These are phyloP conservation scores for Aspergillus transmontanensis DNA, from an alignment of 2,329 filamentous ascomycete species.

Conservation along the genomic window DNA sequence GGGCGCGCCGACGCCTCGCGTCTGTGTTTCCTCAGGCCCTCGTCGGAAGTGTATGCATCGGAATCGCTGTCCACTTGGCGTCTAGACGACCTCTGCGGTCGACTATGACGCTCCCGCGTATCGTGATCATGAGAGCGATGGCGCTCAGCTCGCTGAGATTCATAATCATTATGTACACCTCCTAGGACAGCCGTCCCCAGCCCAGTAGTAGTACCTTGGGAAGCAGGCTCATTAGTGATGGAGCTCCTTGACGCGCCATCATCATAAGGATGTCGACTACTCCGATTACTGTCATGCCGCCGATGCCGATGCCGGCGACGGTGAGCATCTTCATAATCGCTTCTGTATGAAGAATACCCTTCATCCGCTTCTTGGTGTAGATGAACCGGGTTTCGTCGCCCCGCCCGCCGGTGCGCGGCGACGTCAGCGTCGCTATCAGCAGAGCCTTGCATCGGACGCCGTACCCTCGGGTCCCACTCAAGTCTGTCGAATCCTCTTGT, in stretches of 20 bases:
- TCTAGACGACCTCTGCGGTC: slow-evolving; percentile 27
- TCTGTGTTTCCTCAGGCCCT: slow-evolving; percentile 34
- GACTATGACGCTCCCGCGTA: slow-evolving; percentile 22
- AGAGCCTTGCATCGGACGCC: slow-evolving; percentile 25
- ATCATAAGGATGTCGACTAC: slow-evolving; percentile 22
- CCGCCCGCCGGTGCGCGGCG: slow-evolving; percentile 37
- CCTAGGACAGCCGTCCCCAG: slow-evolving; percentile 41
- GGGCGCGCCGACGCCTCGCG: slow-evolving; percentile 31
- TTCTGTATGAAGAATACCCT: slow-evolving; percentile 44
- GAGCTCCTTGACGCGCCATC: slow-evolving; percentile 23
- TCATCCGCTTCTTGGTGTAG: slow-evolving; percentile 53
- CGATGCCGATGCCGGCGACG: slow-evolving; percentile 40
- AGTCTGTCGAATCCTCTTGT: slow-evolving; percentile 41
- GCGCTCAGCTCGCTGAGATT: slow-evolving; percentile 28
- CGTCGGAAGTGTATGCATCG: slow-evolving; percentile 35
- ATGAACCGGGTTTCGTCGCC: slow-evolving; percentile 47
- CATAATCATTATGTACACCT: slow-evolving; percentile 38
- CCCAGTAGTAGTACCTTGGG: slow-evolving; percentile 27
- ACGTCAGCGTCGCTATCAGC: slow-evolving; percentile 39
- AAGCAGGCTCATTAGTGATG: slow-evolving; percentile 16
- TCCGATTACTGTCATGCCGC: slow-evolving; percentile 24
- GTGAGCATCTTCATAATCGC: slow-evolving; percentile 48
- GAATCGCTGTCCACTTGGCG: slow-evolving; percentile 29
- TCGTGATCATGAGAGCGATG: slow-evolving; percentile 21
- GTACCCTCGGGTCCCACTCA: slow-evolving; percentile 31